Base-by-base conservation (phyloP, 1,284 basidiomycete genomes). In the Irpex sp. region DNA sequence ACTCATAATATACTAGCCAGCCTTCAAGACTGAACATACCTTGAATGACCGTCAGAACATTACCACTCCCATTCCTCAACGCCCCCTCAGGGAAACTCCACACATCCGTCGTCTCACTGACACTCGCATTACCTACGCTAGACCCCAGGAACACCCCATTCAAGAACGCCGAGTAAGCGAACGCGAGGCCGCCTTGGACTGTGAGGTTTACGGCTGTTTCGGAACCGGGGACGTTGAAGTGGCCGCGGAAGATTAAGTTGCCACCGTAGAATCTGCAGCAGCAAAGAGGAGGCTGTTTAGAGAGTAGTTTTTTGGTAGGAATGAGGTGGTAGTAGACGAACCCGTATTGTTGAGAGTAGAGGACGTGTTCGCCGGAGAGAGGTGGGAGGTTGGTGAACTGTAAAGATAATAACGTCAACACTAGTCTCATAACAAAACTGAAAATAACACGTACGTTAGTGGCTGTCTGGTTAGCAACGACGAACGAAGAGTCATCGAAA, bases 301-400 rank as follows among this genome's bases (percentile, higher is more conserved):
- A 33, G 28, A 33, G 28, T 0, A 6, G 7, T 33, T 33, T n/a
- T n/a, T n/a, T n/a, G n/a, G n/a, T n/a, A n/a, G n/a, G n/a, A n/a
- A n/a, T n/a, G n/a, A n/a, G n/a, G n/a, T 33, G 28, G 7, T 7
- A 0, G 28, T 23, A 6, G 28, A 62, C 72, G 23, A 64, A 80
- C 80, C 79, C 80, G 60, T 82, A 81, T 72, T 82, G 79, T 58
- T 81, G 80, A 1, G 79, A 80, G 65, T 81, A 81, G 33, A 82
- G 69, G 16, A 81, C 78, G 33, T 70, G 70, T 45, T 71, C 68
- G 10, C 78, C 78, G 2, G 77, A 68, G 8, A 81, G 64, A 4
- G 76, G 75, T 4, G 79, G 80, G 5, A 80, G 71, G 67, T 81
- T 79, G 2, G 79, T 80, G 64, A 80, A 80, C 80, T 81, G 54